phyloP scores from a whole-genome alignment of 345 rosid species.

The Brassica nigra region DNA sequence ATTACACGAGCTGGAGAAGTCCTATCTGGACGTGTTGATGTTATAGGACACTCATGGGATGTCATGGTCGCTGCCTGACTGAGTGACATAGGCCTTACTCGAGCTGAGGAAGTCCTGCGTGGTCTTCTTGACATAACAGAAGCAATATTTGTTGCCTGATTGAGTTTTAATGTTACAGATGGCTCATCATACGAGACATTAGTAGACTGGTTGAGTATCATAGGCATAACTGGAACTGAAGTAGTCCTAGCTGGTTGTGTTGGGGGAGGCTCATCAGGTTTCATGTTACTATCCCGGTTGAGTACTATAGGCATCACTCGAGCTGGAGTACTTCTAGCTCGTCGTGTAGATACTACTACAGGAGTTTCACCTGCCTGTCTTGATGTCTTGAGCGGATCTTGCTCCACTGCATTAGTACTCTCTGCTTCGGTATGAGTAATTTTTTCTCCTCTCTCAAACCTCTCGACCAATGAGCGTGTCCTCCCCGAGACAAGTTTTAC shows the following conservation, averaged over 20 bases:
- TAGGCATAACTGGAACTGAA: constrained; percentile 29
- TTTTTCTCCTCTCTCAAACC: constrained; percentile 75
- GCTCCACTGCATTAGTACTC: constrained; percentile 16
- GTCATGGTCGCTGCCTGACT: constrained; percentile 29
- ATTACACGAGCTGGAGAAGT: constrained; percentile 41
- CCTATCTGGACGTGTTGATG: constrained; percentile 22
- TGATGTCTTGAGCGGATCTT: constrained; percentile 24
- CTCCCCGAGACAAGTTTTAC: constrained; percentile 90
- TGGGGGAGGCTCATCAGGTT: constrained; percentile 26
- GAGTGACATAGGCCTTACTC: constrained; percentile 32
- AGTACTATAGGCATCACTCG: constrained; percentile 41
- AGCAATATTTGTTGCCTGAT: background rate
- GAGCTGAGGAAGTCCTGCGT: constrained; percentile 33
- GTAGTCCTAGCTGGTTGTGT: constrained; percentile 37
- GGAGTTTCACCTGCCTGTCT: constrained; percentile 31
- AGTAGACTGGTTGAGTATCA: constrained; percentile 11
- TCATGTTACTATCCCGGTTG: constrained; percentile 25
- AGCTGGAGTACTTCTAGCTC: constrained; percentile 44
- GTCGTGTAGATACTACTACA: constrained; percentile 32
- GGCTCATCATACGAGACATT: constrained; percentile 21
- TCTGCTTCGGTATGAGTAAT: constrained; percentile 39
- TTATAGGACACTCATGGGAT: constrained; percentile 35
- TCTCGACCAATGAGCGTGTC: constrained; percentile 90
- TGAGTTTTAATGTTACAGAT: constrained; percentile 21
- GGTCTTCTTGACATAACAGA: constrained; percentile 21